A percentile compares a stretch with the other conserved stretches of the same genome.
Conservation (phyloP, 176 grass and related monocot genomes). For the Juncus effusus region DNA sequence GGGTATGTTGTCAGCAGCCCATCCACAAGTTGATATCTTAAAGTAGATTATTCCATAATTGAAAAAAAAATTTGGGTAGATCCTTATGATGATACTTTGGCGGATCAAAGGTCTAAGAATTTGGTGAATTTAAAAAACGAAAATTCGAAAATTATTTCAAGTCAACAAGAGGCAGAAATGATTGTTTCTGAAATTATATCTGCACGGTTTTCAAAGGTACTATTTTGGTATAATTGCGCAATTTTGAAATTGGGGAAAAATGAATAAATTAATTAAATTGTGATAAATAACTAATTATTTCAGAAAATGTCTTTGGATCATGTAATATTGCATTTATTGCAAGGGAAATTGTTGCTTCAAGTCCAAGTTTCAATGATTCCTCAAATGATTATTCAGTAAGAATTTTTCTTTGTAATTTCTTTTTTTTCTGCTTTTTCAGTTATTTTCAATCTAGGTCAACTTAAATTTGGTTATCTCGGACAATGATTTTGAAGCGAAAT, state of each 20-base stretch:
- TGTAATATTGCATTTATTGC: slow-evolving; percentile 71
- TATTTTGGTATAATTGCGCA: not conserved
- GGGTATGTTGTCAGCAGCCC: too few relatives aligned
- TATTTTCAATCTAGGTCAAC: not conserved
- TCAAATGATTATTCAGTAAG: slow-evolving; percentile 70
- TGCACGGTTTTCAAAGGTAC: slow-evolving; percentile 60
- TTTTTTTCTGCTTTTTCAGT: not conserved
- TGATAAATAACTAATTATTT: slow-evolving; percentile 27
- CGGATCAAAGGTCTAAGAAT: not conserved
- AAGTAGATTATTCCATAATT: too few relatives aligned
- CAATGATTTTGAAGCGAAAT: too few relatives aligned
- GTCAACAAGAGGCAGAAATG: slow-evolving; percentile 60
- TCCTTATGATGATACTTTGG: too few relatives aligned
- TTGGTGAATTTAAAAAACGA: slow-evolving; percentile 16
- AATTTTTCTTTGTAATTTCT: slow-evolving; percentile 17
- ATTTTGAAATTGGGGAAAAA: too few relatives aligned
- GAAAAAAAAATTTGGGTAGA: too few relatives aligned
- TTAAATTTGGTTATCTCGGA: slow-evolving; percentile 9
- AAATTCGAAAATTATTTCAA: slow-evolving; percentile 45
- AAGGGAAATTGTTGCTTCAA: slow-evolving; percentile 68
- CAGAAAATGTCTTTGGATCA: slow-evolving; percentile 87
- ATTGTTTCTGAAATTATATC: slow-evolving; percentile 74
- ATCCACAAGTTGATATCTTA: too few relatives aligned
- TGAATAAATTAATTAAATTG: slow-evolving; percentile 1
- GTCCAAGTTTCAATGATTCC: slow-evolving; percentile 76